Percentiles rank a stretch among this genome's conserved stretches.
Conservation (phyloP, 2,329 filamentous ascomycete species). For the Diaporthe citri region DNA sequence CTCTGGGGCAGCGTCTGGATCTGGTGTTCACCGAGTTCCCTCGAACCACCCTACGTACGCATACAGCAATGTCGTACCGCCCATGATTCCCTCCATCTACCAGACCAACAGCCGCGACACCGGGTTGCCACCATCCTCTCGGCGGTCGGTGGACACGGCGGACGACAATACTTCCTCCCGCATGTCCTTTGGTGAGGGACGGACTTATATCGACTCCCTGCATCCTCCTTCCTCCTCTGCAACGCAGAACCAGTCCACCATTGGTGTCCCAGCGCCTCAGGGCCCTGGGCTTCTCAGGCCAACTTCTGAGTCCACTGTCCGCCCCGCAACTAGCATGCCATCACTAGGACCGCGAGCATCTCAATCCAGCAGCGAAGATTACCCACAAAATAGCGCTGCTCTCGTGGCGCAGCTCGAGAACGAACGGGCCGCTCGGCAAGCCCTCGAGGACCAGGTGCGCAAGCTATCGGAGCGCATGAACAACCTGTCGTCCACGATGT, state of each 20-base stretch:
- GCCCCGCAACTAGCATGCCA: constrained; percentile 61
- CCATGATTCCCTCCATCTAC: constrained; percentile 49
- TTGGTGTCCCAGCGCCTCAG: constrained; percentile 33
- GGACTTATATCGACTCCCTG: constrained; percentile 59
- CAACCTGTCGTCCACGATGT: constrained; percentile 58
- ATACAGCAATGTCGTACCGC: constrained; percentile 47
- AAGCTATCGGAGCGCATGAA: constrained; percentile 64
- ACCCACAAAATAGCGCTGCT: constrained; percentile 62
- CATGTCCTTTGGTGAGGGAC: constrained; percentile 60
- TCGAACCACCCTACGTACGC: constrained; percentile 43
- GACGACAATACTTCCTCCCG: constrained; percentile 49
- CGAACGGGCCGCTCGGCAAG: constrained; percentile 67
- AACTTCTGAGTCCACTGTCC: constrained; percentile 61
- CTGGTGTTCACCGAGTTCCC: constrained; percentile 36
- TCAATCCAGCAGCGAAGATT: constrained; percentile 39
- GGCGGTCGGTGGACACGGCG: constrained; percentile 52
- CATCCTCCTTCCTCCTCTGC: constrained; percentile 52
- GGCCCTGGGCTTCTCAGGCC: constrained; percentile 50
- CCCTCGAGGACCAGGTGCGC: constrained; percentile 68
- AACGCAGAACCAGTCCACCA: constrained; percentile 45
- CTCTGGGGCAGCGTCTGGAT: constrained; percentile 18
- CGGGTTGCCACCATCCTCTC: constrained; percentile 38
- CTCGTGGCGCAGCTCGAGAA: constrained; percentile 66
- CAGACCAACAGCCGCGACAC: constrained; percentile 41
- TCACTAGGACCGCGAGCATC: constrained; percentile 46